A percentile compares a stretch with the other conserved stretches of the same genome.
These are phyloP conservation scores for Torrubiella hemipterigena DNA, from an alignment of 2,329 filamentous ascomycete genomes.

Conservation along the genomic window DNA sequence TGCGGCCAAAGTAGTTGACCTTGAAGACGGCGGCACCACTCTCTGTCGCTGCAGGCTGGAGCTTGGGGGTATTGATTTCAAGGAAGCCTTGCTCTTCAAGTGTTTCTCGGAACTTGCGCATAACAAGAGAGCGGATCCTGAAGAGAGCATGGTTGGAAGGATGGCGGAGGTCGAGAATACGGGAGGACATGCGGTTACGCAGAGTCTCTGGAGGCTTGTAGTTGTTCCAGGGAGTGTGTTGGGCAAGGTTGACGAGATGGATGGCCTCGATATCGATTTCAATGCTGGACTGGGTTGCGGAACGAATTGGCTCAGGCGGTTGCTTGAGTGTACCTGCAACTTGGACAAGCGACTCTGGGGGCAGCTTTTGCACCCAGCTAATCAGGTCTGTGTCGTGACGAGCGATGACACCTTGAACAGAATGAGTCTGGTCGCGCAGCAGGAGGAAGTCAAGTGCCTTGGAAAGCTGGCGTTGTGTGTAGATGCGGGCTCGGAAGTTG, in stretches of 20 bases:
- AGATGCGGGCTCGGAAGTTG: constrained; percentile 27
- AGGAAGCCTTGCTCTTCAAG: constrained; percentile 65
- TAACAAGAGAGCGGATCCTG: constrained; percentile 70
- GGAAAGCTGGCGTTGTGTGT: constrained; percentile 68
- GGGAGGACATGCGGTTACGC: constrained; percentile 62
- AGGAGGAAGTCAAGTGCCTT: constrained; percentile 75
- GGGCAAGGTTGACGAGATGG: constrained; percentile 37
- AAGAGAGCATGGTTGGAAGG: constrained; percentile 79
- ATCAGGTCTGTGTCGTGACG: constrained; percentile 56
- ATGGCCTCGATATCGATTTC: constrained; percentile 57
- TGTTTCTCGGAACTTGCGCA: constrained; percentile 65
- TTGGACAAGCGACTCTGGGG: constrained; percentile 65
- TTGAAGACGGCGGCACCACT: constrained; percentile 87
- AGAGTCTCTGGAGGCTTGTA: constrained; percentile 52
- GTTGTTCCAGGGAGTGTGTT: constrained; percentile 37
- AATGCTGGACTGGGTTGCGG: constrained; percentile 62
- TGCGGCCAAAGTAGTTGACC: constrained; percentile 80
- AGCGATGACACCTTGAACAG: constrained; percentile 64
- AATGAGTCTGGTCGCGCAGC: constrained; percentile 71
- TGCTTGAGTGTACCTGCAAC: constrained; percentile 62
- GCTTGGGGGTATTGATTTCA: constrained; percentile 87
- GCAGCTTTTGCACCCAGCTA: constrained; percentile 76
- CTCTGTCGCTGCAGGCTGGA: constrained; percentile 82
- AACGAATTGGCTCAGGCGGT: constrained; percentile 62
- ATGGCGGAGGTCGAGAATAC: constrained; percentile 77